Evolutionary conservation across 1,284 basidiomycete species (phyloP), one percentile per base, ranked within the genome.

Genomic region (Malassezia restricta): DNA sequence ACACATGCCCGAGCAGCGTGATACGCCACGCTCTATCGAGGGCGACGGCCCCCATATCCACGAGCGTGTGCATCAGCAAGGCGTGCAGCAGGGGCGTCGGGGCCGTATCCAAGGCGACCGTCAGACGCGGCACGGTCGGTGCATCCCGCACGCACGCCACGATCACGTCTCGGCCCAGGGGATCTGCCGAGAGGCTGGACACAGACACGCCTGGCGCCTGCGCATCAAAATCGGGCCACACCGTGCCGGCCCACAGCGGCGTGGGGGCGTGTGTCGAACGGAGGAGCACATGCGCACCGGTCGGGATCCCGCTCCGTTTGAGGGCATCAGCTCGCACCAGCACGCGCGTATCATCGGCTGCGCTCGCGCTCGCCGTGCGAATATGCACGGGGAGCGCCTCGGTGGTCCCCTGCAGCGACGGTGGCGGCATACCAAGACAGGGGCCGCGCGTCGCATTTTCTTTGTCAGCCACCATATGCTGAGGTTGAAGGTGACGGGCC

Each of bases 281-380:
- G 64, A 87, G 65, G 46, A 79, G 80, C 45, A 87, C 71, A 12
- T 82, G 76, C 70, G 87, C 85, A 12, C 84, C 84, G 29, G 85
- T 83, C 49, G 76, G 79, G 8, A 84, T 65, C 73, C 81, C 85
- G 30, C 78, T 71, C 28, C 76, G 68, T 65, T 83, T 85, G 43
- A 87, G 72, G 40, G 78, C 66, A 48, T 85, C 84, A 43, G 79
- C 75, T 61, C 83, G 81, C 63, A 87, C 71, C 62, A 82, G 74
- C 67, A 88, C 74, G 57, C 84, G 83, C 64, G 51, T 43, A 15
- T 55, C 53, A 3, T 37, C 53, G 1, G 53, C 17, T 7, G 50
- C 30, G n/a, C 41, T 31, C 15, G 47, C 37, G 11, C 40, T 27
- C 20, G 17, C 29, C 11, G 27, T 17, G 33, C 53, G 53, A 27